Percentiles rank a stretch among this genome's conserved stretches.
These are phyloP conservation scores for Eucalyptus caleyi DNA, from an alignment of 345 rosid genomes.

Conservation along the genomic window DNA sequence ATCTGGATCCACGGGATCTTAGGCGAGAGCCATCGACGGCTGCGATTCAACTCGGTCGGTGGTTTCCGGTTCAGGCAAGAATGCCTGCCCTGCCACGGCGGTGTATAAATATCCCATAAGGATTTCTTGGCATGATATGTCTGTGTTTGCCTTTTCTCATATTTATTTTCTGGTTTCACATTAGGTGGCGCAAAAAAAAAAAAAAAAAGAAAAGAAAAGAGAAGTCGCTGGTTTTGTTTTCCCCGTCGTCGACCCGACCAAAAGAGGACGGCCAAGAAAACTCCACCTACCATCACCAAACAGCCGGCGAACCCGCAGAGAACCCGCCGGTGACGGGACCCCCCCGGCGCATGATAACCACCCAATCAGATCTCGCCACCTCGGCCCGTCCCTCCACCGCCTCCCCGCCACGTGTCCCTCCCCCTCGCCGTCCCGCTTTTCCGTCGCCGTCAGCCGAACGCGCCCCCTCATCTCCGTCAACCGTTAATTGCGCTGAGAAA, in stretches of 20 bases:
- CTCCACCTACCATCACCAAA: background rate
- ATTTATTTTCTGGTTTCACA: background rate
- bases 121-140: background rate
- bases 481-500: background rate
- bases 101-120: background rate
- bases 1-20: background rate
- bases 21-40: background rate
- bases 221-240: background rate
- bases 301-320: background rate
- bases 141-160: background rate
- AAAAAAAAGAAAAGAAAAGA: background rate
- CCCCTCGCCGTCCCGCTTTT: background rate
- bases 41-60: background rate
- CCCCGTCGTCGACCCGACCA: background rate
- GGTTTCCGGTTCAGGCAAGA: background rate
- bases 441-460: constrained; percentile 40
- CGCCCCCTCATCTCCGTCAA: constrained; percentile 11
- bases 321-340: constrained; percentile 37
- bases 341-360: background rate
- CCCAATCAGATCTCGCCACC: background rate
- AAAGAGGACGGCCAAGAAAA: background rate
- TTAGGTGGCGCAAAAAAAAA: background rate
- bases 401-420: constrained; percentile 43
- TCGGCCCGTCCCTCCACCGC: constrained; percentile 3
- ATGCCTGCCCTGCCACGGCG: background rate